Conservation (phyloP, 2,329 filamentous ascomycete species). For the Pyrenophora graminea region DNA sequence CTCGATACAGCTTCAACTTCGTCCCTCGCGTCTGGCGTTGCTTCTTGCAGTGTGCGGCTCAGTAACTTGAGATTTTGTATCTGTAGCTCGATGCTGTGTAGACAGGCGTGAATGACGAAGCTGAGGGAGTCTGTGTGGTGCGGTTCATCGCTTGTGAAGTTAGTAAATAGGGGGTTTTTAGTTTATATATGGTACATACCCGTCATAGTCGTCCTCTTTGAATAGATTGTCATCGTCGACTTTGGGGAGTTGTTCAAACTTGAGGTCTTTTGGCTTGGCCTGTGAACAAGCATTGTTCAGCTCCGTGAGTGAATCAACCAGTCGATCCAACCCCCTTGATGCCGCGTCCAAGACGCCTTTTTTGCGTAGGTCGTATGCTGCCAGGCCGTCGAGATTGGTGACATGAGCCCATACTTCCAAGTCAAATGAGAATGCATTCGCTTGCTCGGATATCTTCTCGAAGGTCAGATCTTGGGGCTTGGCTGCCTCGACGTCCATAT, state of each 20-base stretch:
- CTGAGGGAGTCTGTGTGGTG: slow-evolving; percentile 25
- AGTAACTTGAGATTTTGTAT: slow-evolving; percentile 29
- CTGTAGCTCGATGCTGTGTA: slow-evolving; percentile 31
- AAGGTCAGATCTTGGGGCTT: slow-evolving; percentile 32
- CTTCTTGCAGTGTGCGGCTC: slow-evolving; percentile 32
- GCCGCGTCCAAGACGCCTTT: slow-evolving; percentile 21
- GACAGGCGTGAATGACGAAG: slow-evolving; percentile 25
- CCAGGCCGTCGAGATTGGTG: slow-evolving; percentile 23
- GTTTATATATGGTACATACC: slow-evolving; percentile 7
- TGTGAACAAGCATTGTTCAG: slow-evolving; percentile 19
- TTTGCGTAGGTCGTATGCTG: slow-evolving; percentile 18
- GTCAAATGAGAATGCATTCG: slow-evolving; percentile 29
- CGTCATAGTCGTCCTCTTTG: slow-evolving; percentile 10
- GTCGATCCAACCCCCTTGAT: slow-evolving; percentile 20
- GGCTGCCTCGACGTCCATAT: slow-evolving; percentile 27
- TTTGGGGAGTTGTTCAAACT: slow-evolving; percentile 14
- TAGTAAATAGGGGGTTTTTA: not conserved
- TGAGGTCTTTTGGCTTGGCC: slow-evolving; percentile 31
- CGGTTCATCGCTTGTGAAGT: slow-evolving; percentile 6
- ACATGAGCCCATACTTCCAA: slow-evolving; percentile 29
- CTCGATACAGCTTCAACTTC: slow-evolving; percentile 22
- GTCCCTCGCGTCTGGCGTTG: slow-evolving; percentile 21
- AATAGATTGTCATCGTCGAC: slow-evolving; percentile 17
- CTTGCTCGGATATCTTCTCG: slow-evolving; percentile 26
- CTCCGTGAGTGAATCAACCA: slow-evolving; percentile 14